Percentiles rank a stretch among this genome's conserved stretches.
These are phyloP conservation scores for Sphagnum magellanicum DNA, from an alignment of 228 moss, liverwort and hornwort species.

Conservation along the genomic window DNA sequence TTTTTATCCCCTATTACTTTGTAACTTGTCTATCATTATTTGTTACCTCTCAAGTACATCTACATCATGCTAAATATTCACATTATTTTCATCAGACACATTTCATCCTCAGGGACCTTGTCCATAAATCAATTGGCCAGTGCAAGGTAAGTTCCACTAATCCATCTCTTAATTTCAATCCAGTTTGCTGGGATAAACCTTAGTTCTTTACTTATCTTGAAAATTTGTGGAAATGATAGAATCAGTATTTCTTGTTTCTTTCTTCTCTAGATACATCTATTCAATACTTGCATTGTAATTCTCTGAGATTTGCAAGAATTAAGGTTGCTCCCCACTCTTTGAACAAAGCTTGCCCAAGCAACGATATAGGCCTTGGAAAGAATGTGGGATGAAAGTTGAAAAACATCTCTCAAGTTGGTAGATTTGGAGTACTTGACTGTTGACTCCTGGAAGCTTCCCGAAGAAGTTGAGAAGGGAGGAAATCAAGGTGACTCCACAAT, in stretches of 20 bases:
- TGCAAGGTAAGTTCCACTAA: constrained; percentile 27
- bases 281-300: neutral
- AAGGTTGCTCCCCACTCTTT: constrained; percentile 65
- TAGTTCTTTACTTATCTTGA: no score
- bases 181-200: neutral
- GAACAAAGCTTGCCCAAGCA: constrained; percentile 70
- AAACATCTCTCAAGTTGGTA: constrained; percentile 64
- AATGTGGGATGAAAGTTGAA: constrained; percentile 70
- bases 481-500: constrained; percentile 58
- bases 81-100: constrained; percentile 21
- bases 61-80: neutral
- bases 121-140: constrained; percentile 42
- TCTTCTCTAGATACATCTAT: neutral
- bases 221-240: no score
- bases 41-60: no score
- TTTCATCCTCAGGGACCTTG: constrained; percentile 45
- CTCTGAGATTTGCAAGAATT: constrained; percentile 32
- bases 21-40: no score
- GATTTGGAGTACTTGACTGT: constrained; percentile 82
- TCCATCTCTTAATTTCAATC: neutral
- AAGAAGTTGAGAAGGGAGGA: constrained; percentile 79
- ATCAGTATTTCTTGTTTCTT: no score
- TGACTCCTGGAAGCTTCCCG: constrained; percentile 72
- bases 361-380: constrained; percentile 63
- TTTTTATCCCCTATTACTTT: no score